Evolutionary conservation across 2,329 filamentous ascomycete species (phyloP).

Genomic region (Trichoderma polysporum): DNA sequence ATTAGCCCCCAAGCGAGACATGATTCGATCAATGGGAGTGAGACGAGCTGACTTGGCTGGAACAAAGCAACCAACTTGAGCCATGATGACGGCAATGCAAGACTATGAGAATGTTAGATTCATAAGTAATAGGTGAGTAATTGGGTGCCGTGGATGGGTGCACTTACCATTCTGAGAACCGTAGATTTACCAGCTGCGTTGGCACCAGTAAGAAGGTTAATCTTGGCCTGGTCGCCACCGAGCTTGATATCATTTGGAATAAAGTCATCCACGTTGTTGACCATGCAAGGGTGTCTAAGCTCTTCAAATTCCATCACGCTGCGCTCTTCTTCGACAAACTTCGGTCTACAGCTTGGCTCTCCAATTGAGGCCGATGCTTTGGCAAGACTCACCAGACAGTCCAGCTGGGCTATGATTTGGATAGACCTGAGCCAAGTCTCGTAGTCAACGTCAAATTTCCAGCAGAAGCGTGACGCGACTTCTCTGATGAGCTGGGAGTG

Average conservation of each 20-base stretch:
- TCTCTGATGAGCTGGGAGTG: constrained; percentile 90
- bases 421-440: constrained; percentile 84
- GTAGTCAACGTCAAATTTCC: constrained; percentile 85
- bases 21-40: constrained; percentile 93
- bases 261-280: constrained; percentile 85
- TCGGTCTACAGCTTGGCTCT: constrained; percentile 81
- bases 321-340: constrained; percentile 81
- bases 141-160: not conserved
- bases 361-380: constrained; percentile 83
- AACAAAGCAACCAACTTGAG: constrained; percentile 91
- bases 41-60: constrained; percentile 79
- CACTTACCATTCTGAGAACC: constrained; percentile 81
- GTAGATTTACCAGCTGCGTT: constrained; percentile 98
- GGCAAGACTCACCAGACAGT: constrained; percentile 90
- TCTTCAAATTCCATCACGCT: constrained; percentile 90
- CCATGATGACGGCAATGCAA: constrained; percentile 95
- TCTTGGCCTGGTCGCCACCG: constrained; percentile 77
- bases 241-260: constrained; percentile 93
- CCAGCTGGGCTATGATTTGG: constrained; percentile 84
- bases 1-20: constrained; percentile 95
- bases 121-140: not conserved
- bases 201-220: constrained; percentile 89
- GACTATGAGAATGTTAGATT: constrained; percentile 54
- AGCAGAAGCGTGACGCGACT: constrained; percentile 78
- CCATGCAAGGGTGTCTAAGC: constrained; percentile 91